Evolutionary conservation across 768 basidiomycete genomes (phyloP).

Genomic region (Xerocomus spinulosus): DNA sequence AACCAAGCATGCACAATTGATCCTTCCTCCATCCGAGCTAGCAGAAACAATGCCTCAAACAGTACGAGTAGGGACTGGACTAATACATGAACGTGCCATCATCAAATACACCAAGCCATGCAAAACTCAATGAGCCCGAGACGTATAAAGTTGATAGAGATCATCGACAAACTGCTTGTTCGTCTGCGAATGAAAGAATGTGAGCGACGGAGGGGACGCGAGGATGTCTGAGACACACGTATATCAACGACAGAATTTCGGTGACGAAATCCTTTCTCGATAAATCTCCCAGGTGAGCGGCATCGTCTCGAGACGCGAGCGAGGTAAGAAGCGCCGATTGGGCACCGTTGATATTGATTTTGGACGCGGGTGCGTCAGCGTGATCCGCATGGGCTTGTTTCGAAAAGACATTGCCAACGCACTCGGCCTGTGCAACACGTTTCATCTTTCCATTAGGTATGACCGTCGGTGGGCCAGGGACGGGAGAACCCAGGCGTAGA

Average conservation of each 20-base stretch:
- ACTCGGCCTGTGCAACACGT: constrained; percentile 6
- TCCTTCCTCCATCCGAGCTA: not conserved
- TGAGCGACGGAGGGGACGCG: not conserved
- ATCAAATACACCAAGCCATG: not conserved
- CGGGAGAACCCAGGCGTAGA: constrained; percentile 16
- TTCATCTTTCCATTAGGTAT: constrained; percentile 27
- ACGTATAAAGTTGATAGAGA: constrained; percentile 51
- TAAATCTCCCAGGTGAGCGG: constrained; percentile 22
- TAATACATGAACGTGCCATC: not conserved
- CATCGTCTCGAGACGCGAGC: constrained; percentile 16
- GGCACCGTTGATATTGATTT: constrained; percentile 17
- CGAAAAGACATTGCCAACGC: not conserved
- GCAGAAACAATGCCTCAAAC: constrained; percentile 1
- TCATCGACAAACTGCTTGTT: constrained; percentile 63
- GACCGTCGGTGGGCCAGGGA: not conserved
- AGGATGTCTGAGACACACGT: constrained; percentile 38
- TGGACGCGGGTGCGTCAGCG: constrained; percentile 3
- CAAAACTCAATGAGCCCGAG: constrained; percentile 11
- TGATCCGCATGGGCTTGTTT: constrained; percentile 4
- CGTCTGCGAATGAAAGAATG: constrained; percentile 37
- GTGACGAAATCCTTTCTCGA: constrained; percentile 56
- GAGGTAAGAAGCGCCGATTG: constrained; percentile 25
- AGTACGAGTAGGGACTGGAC: not conserved
- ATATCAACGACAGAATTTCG: constrained; percentile 57
- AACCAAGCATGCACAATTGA: not conserved